phyloP scores from a whole-genome alignment of 169 alveolate species.

The Cryptosporidium baileyi region DNA sequence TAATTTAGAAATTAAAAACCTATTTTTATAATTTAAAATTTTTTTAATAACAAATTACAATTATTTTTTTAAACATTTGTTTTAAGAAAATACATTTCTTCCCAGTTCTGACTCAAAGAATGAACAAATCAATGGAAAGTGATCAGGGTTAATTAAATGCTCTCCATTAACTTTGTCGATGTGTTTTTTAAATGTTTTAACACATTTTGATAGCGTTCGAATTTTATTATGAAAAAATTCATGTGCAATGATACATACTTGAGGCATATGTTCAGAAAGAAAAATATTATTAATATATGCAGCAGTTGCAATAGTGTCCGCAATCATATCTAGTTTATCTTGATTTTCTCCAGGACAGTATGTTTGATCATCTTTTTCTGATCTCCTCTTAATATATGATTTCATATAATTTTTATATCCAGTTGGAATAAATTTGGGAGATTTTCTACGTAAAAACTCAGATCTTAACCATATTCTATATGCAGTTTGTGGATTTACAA shows the following conservation, averaged over 20 bases:
- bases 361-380: conserved; percentile 9
- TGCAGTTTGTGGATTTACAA: conserved; percentile 42
- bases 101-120: conserved; percentile 44
- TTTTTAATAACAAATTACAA: too few species aligned
- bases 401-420: conserved; percentile 44
- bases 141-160: neutral
- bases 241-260: conserved; percentile 18
- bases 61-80: too few species aligned
- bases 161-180: neutral
- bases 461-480: conserved; percentile 65
- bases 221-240: conserved; percentile 11
- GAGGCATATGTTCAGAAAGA: conserved; percentile 4
- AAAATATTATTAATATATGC: conserved; percentile 1
- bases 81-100: neutral
- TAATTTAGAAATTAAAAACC: too few species aligned
- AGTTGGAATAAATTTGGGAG: conserved; percentile 2
- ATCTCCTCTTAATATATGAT: conserved; percentile 22
- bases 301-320: conserved; percentile 63
- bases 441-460: conserved; percentile 5
- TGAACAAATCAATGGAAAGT: conserved; percentile 20
- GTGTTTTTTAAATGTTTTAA: neutral
- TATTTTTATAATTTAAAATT: too few species aligned
- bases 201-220: neutral
- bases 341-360: conserved; percentile 55
- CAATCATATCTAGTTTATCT: conserved; percentile 44